Conservation (phyloP, 1,139 yeast genomes). For the Pichia sp. region DNA sequence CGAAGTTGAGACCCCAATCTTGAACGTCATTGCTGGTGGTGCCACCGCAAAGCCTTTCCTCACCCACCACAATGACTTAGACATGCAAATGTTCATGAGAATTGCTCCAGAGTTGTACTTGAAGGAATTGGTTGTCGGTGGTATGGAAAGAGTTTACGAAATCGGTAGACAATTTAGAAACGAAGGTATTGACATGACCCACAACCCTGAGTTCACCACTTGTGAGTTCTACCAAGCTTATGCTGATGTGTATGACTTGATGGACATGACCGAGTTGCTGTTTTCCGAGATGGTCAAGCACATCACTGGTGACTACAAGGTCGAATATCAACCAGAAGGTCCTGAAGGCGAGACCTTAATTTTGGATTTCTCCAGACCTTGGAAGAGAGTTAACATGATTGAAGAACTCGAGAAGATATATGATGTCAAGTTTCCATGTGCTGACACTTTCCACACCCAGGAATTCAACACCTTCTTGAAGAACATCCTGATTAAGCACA, state of each 20-base stretch:
- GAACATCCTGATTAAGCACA: slow-evolving; percentile 70
- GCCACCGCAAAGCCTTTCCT: slow-evolving; percentile 98
- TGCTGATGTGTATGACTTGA: slow-evolving; percentile 88
- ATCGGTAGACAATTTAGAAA: slow-evolving; percentile 99
- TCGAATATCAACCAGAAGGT: slow-evolving; percentile 87
- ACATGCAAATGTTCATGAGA: slow-evolving; percentile 96
- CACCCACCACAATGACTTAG: slow-evolving; percentile 94
- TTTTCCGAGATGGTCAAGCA: slow-evolving; percentile 97
- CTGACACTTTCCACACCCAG: slow-evolving; percentile 88
- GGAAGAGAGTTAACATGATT: slow-evolving; percentile 98
- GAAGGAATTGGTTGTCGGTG: slow-evolving; percentile 97
- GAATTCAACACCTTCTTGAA: slow-evolving; percentile 92
- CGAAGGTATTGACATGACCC: slow-evolving; percentile 97
- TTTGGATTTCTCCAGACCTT: slow-evolving; percentile 89
- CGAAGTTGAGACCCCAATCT: slow-evolving; percentile 98
- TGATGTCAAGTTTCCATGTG: slow-evolving; percentile 90
- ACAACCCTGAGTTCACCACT: slow-evolving; percentile 97
- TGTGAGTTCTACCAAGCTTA: slow-evolving; percentile 96
- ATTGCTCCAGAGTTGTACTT: slow-evolving; percentile 96
- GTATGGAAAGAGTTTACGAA: slow-evolving; percentile 96
- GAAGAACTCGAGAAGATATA: slow-evolving; percentile 87
- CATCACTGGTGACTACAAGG: slow-evolving; percentile 82
- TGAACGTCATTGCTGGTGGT: slow-evolving; percentile 98
- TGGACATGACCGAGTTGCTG: slow-evolving; percentile 93
- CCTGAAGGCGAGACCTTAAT: slow-evolving; percentile 76